phyloP scores from a whole-genome alignment of 2,329 filamentous ascomycete species.

The Fusarium camptoceras region DNA sequence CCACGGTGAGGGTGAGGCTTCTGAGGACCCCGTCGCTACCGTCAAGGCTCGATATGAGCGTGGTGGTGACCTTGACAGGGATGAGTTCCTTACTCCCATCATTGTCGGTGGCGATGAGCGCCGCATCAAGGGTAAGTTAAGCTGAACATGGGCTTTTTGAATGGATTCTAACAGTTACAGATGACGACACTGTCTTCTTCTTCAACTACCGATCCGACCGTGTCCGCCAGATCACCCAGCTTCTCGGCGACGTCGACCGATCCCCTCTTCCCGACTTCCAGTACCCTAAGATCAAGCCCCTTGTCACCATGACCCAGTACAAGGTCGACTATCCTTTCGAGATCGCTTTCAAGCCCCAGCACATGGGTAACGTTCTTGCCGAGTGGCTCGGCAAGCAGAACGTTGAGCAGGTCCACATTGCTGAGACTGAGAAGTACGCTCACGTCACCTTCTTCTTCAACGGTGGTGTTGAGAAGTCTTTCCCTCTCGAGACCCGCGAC shows the following conservation, averaged over 20 bases:
- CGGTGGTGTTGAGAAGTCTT: slow-evolving; percentile 96
- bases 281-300: slow-evolving; percentile 84
- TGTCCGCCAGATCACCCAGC: slow-evolving; percentile 94
- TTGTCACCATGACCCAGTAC: slow-evolving; percentile 99
- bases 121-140: slow-evolving; percentile 80
- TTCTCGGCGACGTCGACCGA: slow-evolving; percentile 91
- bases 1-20: slow-evolving; percentile 86
- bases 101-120: slow-evolving; percentile 88
- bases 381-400: slow-evolving; percentile 94
- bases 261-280: slow-evolving; percentile 91
- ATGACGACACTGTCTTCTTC: slow-evolving; percentile 96
- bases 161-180: slow-evolving; percentile 56
- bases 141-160: background rate
- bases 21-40: slow-evolving; percentile 84
- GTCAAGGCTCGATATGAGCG: slow-evolving; percentile 90
- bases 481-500: slow-evolving; percentile 90
- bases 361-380: slow-evolving; percentile 97
- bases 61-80: slow-evolving; percentile 76
- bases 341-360: slow-evolving; percentile 91
- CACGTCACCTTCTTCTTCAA: slow-evolving; percentile 99
- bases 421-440: slow-evolving; percentile 99
- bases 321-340: slow-evolving; percentile 94
- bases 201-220: slow-evolving; percentile 99
- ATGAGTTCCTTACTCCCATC: slow-evolving; percentile 99
- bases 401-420: slow-evolving; percentile 93